Conservation (phyloP, 2,329 filamentous ascomycete species). For the Colletotrichum zoysiae region DNA sequence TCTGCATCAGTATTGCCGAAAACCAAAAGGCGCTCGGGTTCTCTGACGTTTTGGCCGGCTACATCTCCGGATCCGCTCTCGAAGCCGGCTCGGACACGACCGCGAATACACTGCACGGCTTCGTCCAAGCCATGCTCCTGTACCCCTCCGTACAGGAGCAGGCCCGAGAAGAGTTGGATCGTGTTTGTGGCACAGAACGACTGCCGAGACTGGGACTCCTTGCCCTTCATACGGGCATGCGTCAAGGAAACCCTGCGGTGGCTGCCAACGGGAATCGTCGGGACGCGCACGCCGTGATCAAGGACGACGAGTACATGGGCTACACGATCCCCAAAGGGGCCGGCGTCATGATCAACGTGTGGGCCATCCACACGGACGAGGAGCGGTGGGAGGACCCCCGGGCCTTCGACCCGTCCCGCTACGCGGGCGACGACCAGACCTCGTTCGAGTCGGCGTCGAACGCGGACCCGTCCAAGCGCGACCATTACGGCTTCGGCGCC, state of each 20-base stretch:
- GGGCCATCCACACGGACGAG: constrained; percentile 60
- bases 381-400: constrained; percentile 55
- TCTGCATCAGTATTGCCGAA: constrained; percentile 46
- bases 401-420: constrained; percentile 58
- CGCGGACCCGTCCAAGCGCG: constrained; percentile 53
- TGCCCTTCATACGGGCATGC: constrained; percentile 62
- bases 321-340: constrained; percentile 38
- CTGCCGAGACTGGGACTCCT: constrained; percentile 58
- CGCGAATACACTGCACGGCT: constrained; percentile 54
- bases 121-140: constrained; percentile 61
- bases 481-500: constrained; percentile 50
- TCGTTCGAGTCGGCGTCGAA: constrained; percentile 32
- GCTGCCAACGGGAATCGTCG: constrained; percentile 56
- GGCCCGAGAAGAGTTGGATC: constrained; percentile 57
- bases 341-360: constrained; percentile 47
- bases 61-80: constrained; percentile 53
- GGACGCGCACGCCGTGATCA: constrained; percentile 53
- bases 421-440: constrained; percentile 45
- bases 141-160: constrained; percentile 56
- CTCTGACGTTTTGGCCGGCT: constrained; percentile 50
- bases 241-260: constrained; percentile 62
- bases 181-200: constrained; percentile 56
- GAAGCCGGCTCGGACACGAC: constrained; percentile 60
- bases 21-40: constrained; percentile 44
- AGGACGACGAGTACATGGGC: constrained; percentile 38